These are phyloP conservation scores for Ballota nigra DNA, from an alignment of 257 asterid genomes.

Conservation along the genomic window DNA sequence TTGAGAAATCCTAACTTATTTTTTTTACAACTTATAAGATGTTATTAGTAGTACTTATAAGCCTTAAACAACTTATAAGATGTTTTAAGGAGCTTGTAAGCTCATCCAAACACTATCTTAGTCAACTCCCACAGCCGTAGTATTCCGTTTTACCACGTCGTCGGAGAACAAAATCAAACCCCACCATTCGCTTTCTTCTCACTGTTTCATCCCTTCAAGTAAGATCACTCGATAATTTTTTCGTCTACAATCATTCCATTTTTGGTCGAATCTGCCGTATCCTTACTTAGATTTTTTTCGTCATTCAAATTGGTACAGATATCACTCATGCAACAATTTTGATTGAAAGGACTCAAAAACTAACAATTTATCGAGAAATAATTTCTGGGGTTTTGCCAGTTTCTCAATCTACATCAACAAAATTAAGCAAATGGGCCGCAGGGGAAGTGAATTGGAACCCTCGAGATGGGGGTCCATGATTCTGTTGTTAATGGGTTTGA, in stretches of 20 bases:
- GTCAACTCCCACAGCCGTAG: constrained; percentile 21
- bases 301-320: constrained; percentile 4
- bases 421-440: constrained; percentile 67
- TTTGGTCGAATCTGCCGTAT: not conserved
- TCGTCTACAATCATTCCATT: not conserved
- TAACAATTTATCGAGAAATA: not conserved
- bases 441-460: constrained; percentile 61
- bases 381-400: constrained; percentile 31
- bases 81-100: no score
- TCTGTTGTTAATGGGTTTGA: constrained; percentile 68
- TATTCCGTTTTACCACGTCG: not conserved
- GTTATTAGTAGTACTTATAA: no score
- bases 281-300: not conserved
- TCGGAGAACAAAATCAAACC: constrained; percentile 10
- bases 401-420: constrained; percentile 5
- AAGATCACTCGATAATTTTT: constrained; percentile 14
- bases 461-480: constrained; percentile 53
- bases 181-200: not conserved
- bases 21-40: no score
- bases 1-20: no score
- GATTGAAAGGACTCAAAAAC: constrained; percentile 23
- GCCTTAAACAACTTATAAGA: no score
- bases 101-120: no score
- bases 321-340: constrained; percentile 21
- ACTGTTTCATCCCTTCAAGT: constrained; percentile 12